phyloP scores from a whole-genome alignment of 345 rosid genomes.

The Atalantia buxifolia region DNA sequence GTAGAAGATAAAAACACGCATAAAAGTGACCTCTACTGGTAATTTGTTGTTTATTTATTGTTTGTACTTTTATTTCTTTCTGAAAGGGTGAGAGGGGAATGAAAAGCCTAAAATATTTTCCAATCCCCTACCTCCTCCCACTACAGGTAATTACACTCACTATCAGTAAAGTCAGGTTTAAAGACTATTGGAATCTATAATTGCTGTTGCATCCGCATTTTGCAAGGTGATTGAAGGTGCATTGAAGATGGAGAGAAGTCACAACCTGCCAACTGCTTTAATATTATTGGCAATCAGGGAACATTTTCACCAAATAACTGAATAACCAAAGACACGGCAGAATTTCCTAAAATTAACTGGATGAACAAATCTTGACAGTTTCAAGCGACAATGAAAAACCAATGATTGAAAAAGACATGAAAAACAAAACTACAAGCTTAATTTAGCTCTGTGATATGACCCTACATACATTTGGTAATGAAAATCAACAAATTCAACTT shows the following conservation, averaged over 20 bases:
- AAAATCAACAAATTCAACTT: constrained; percentile 3
- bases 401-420: background rate
- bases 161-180: background rate
- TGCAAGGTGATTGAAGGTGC: background rate
- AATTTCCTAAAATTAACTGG: background rate
- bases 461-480: constrained; percentile 7
- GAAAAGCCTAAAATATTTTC: no score
- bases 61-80: no score
- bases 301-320: background rate
- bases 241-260: background rate
- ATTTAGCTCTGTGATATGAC: background rate
- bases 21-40: no score
- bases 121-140: no score
- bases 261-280: background rate
- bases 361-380: background rate
- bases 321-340: background rate
- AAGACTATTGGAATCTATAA: background rate
- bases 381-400: background rate
- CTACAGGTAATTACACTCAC: no score
- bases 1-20: no score
- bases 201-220: background rate
- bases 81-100: no score
- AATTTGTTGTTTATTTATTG: no score
- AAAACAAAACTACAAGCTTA: constrained; percentile 3
- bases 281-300: background rate